phyloP scores from a whole-genome alignment of 306 rosid genomes.

The Pyrus communis region DNA sequence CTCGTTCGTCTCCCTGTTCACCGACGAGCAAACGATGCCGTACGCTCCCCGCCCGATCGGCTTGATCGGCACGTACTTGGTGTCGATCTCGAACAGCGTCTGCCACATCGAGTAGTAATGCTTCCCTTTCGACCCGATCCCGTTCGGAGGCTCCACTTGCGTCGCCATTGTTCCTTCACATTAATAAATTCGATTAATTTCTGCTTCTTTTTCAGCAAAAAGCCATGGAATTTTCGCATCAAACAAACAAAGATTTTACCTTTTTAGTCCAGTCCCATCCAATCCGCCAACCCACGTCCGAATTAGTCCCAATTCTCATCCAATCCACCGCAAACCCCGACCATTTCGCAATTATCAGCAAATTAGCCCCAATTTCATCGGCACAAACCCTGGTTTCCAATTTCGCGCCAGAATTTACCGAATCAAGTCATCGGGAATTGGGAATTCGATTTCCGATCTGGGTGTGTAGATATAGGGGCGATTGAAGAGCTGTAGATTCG shows the following conservation, averaged over 20 bases:
- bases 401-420: constrained; percentile 15
- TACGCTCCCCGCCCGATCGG: constrained; percentile 92
- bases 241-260: background rate
- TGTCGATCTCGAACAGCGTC: constrained; percentile 80
- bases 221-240: background rate
- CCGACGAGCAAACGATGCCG: constrained; percentile 87
- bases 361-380: background rate
- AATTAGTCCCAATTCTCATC: background rate
- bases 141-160: constrained; percentile 89
- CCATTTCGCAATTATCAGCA: background rate
- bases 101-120: constrained; percentile 94
- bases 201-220: background rate
- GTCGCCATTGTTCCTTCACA: constrained; percentile 58
- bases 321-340: background rate
- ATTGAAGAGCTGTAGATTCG: constrained; percentile 33
- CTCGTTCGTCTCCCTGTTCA: constrained; percentile 69
- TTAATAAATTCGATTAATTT: background rate
- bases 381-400: background rate
- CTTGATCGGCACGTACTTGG: constrained; percentile 82
- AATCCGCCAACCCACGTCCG: background rate
- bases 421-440: background rate
- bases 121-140: constrained; percentile 58
- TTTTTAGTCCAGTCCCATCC: background rate
- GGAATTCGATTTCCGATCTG: constrained; percentile 8
- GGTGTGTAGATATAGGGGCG: background rate